Percentiles rank a stretch among this genome's conserved stretches.
These are phyloP conservation scores for Sergeia podlipaevii DNA, from an alignment of 208 protist genomes.

Conservation along the genomic window DNA sequence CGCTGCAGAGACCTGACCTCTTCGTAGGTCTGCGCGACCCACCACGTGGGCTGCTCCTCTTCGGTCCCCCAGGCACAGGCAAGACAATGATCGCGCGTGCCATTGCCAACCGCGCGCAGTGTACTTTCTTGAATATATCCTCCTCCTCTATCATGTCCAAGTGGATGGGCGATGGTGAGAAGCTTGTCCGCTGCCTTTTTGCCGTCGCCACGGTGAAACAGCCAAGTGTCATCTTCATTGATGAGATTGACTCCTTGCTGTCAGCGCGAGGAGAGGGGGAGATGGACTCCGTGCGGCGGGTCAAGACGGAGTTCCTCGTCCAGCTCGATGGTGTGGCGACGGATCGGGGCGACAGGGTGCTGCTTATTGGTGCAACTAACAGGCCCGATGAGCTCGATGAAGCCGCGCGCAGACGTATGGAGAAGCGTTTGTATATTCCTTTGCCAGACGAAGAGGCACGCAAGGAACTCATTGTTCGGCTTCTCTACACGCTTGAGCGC, in stretches of 20 bases:
- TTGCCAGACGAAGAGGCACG: constrained; percentile 69
- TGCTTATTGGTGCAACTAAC: constrained; percentile 91
- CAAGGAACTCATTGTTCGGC: constrained; percentile 46
- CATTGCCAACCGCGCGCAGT: constrained; percentile 69
- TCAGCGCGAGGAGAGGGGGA: constrained; percentile 76
- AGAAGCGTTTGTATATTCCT: constrained; percentile 91
- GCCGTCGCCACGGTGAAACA: constrained; percentile 79
- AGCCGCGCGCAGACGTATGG: constrained; percentile 81
- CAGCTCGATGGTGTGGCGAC: constrained; percentile 91
- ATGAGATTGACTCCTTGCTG: constrained; percentile 94
- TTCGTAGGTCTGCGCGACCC: constrained; percentile 80
- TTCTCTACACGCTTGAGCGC: constrained; percentile 47
- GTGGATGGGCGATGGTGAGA: constrained; percentile 91
- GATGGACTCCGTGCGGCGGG: constrained; percentile 85
- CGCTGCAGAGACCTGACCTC: constrained; percentile 66
- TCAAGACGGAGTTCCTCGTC: constrained; percentile 99
- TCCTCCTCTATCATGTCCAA: constrained; percentile 88
- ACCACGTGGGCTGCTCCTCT: constrained; percentile 86
- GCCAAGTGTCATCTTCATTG: constrained; percentile 92
- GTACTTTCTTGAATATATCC: constrained; percentile 90
- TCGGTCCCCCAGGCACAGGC: constrained; percentile 89
- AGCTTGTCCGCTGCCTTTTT: constrained; percentile 90
- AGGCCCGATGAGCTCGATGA: constrained; percentile 89
- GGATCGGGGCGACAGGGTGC: constrained; percentile 65
- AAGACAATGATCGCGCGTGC: constrained; percentile 93